Evolutionary conservation across 768 basidiomycete species (phyloP).

Genomic region (Chiua virens): DNA sequence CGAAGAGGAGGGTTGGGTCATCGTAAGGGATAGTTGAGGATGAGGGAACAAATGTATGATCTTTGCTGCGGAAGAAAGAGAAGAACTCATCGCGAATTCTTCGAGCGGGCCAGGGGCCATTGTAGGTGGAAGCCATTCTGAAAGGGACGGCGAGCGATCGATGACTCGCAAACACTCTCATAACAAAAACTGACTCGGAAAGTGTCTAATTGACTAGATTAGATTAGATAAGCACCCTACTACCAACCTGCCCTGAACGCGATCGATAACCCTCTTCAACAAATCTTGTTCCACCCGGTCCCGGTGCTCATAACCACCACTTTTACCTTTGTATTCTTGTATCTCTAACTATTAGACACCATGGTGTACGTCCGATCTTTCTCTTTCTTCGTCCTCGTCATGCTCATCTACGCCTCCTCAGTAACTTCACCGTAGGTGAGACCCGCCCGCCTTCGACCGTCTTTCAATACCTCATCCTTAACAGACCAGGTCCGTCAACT

Average conservation of each 20-base stretch:
- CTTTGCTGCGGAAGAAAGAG: conserved; percentile 75
- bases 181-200: conserved; percentile 12
- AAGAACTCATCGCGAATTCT: conserved; percentile 90
- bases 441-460: conserved; percentile 11
- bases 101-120: conserved; percentile 70
- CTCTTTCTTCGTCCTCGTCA: conserved; percentile 3
- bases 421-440: conserved; percentile 89
- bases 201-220: conserved; percentile 7
- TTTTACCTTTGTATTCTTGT: conserved; percentile 17
- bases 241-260: conserved; percentile 47
- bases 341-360: conserved; percentile 50
- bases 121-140: conserved; percentile 32
- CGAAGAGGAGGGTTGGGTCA: conserved; percentile 95
- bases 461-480: conserved; percentile 5
- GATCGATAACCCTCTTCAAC: conserved; percentile 42
- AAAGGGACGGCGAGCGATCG: conserved; percentile 18
- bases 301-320: conserved; percentile 23
- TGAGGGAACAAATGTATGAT: conserved; percentile 88
- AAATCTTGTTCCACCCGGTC: conserved; percentile 22
- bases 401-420: conserved; percentile 39
- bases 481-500: conserved; percentile 83
- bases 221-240: conserved; percentile 32
- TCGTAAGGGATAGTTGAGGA: conserved; percentile 95
- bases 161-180: conserved; percentile 18
- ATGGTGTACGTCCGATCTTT: conserved; percentile 72